Evolutionary conservation across 202 grass and related monocot genomes (phyloP).

Genomic region (Eragrostis tef): DNA sequence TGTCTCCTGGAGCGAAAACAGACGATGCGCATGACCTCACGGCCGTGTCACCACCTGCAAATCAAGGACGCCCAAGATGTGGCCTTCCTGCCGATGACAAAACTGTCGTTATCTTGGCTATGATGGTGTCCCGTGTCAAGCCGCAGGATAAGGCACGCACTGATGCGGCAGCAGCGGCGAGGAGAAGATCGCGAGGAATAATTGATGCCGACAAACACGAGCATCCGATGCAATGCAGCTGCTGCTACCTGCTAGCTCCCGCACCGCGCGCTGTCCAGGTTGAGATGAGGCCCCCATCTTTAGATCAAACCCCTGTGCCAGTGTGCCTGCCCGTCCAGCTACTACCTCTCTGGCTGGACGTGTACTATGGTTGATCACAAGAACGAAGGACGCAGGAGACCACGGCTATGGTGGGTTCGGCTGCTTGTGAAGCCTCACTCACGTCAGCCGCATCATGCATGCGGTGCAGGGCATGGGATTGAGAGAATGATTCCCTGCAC

Average conservation of each 20-base stretch:
- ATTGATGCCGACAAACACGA: conserved; percentile 24
- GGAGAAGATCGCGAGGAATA: conserved; percentile 8
- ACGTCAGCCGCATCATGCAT: conserved; percentile 3
- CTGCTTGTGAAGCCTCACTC: not conserved
- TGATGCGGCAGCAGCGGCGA: not conserved
- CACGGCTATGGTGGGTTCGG: not conserved
- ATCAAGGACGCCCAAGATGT: conserved; percentile 16
- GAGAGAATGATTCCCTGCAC: conserved; percentile 34
- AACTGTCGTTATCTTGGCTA: conserved; percentile 10
- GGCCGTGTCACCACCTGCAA: conserved; percentile 35
- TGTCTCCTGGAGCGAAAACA: conserved; percentile 39
- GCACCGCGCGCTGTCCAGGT: not conserved
- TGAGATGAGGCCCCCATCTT: not conserved
- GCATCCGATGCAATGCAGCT: conserved; percentile 47
- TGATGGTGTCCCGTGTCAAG: conserved; percentile 40
- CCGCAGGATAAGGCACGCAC: not conserved
- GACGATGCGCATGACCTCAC: not conserved
- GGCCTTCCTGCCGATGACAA: conserved; percentile 10
- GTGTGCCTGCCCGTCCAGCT: not conserved
- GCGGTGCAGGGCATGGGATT: not conserved
- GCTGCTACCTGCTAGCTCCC: not conserved
- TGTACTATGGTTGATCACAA: not conserved
- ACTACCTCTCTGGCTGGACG: not conserved
- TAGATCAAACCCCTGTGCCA: not conserved
- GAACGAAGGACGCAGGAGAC: not conserved